Base-by-base conservation (phyloP, 202 grass and related monocot species). In the Schoenoplectus tabernaemontani region DNA sequence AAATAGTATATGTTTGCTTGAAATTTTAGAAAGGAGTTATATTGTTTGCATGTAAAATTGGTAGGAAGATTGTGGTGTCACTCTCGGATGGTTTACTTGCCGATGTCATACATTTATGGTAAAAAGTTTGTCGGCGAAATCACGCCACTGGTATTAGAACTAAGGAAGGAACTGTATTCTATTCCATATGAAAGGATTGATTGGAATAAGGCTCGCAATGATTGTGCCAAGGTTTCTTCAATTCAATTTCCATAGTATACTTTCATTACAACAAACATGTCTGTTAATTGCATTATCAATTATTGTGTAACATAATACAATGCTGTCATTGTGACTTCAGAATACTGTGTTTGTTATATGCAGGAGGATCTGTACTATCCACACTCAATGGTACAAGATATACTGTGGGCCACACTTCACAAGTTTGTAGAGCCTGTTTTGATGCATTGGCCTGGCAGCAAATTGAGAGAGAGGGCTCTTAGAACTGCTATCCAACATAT, bases 311-410 rank as follows among this genome's bases (percentile, higher is more conserved):
- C 50, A 28, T 28, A 28, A 28, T 28, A 28, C 22, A 17, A 43
- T 23, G 41, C 30, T 70, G 62, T 43, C 12, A 70, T 70, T 39
- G n/a, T 70, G n/a, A 70, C 36, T 33, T 70, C 24, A 84, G 39
- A 83, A 82, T 0, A 4, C 15, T 60, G 76, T 77, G 84, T 22
- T 2, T 20, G 37, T 57, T 57, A 54, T 86, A 15, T 89, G 61
- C 77, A 93, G 94, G 94, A 97, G 85, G 94, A 97, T 90, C 67
- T 92, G 37, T 97, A 97, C 82, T 92, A 92, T 34, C 91, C 91
- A 17, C 94, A 93, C 79, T 86, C 94, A 65, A 86, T 87, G 3
- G 41, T 97, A 83, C 94, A 97, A 82, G 94, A 97, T 92, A 74
- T 97, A 6, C 68, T 97, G 82, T 97, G 91, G 94, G 82, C 87